Conservation (phyloP, 2,329 filamentous ascomycete genomes). For the Verticillium nubilum region DNA sequence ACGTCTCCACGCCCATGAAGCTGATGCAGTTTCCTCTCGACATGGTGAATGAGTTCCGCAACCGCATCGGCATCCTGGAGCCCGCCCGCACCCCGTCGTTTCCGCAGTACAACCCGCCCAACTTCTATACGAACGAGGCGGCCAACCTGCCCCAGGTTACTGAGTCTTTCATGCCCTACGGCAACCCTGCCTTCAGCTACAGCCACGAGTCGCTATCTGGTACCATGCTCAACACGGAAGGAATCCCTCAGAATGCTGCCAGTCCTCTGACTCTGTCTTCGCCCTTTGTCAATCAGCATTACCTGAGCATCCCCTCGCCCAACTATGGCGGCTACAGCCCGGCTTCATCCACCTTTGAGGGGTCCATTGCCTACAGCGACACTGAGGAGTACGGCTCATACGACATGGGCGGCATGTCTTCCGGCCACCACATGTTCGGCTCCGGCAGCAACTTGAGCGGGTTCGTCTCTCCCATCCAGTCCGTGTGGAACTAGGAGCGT, state of each 20-base stretch:
- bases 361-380: constrained; percentile 60
- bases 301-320: constrained; percentile 59
- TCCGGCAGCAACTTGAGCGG: constrained; percentile 36
- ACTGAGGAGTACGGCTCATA: constrained; percentile 49
- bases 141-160: constrained; percentile 33
- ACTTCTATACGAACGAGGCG: constrained; percentile 45
- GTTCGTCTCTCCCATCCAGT: constrained; percentile 60
- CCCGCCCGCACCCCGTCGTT: constrained; percentile 55
- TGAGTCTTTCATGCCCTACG: constrained; percentile 45
- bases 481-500: constrained; percentile 52
- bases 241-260: constrained; percentile 39
- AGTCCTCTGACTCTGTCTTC: constrained; percentile 54
- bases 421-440: constrained; percentile 39
- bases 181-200: constrained; percentile 57
- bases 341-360: constrained; percentile 56
- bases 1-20: constrained; percentile 55
- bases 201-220: constrained; percentile 52
- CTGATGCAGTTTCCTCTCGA: constrained; percentile 71
- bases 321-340: constrained; percentile 56
- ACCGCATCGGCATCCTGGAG: constrained; percentile 61
- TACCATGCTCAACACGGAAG: constrained; percentile 46
- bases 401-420: constrained; percentile 37
- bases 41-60: constrained; percentile 62
- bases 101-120: constrained; percentile 53
- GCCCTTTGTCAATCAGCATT: constrained; percentile 48